phyloP scores from a whole-genome alignment of 2,329 filamentous ascomycete species.

The Talaromyces sp. region DNA sequence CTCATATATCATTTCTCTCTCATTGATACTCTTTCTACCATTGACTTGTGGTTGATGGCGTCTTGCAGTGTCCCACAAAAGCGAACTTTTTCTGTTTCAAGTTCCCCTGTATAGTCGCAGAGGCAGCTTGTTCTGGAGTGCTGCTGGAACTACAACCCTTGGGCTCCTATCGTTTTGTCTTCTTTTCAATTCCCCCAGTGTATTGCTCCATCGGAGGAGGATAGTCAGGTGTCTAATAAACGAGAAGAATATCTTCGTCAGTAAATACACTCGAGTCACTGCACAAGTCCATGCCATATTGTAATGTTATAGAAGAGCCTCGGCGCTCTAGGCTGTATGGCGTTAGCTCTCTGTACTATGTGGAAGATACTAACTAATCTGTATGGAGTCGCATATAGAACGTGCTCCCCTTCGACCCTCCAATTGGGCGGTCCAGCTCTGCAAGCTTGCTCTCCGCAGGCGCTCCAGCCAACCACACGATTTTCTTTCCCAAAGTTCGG shows the following conservation, averaged over 20 bases:
- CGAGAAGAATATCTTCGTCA: background rate
- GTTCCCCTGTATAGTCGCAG: background rate
- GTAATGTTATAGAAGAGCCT: background rate
- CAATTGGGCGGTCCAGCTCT: constrained; percentile 16
- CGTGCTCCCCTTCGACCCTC: constrained; percentile 12
- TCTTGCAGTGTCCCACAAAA: background rate
- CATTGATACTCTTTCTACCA: background rate
- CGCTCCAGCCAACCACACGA: background rate
- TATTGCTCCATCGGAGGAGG: background rate
- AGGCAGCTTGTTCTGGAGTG: background rate
- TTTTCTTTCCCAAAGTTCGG: background rate
- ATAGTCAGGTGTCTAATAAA: background rate
- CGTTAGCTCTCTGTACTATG: background rate
- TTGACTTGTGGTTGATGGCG: background rate
- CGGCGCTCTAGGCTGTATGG: background rate
- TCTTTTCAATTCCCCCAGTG: background rate
- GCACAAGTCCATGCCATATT: too few relatives aligned
- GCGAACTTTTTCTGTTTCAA: background rate
- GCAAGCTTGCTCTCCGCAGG: constrained; percentile 7
- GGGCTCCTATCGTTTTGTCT: background rate
- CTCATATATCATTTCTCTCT: background rate
- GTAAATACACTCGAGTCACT: background rate
- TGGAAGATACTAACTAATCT: too few relatives aligned
- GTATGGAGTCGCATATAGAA: constrained; percentile 1
- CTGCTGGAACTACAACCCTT: background rate